Base-by-base conservation (phyloP, 2,329 filamentous ascomycete species). In the Sclerotinia minor region DNA sequence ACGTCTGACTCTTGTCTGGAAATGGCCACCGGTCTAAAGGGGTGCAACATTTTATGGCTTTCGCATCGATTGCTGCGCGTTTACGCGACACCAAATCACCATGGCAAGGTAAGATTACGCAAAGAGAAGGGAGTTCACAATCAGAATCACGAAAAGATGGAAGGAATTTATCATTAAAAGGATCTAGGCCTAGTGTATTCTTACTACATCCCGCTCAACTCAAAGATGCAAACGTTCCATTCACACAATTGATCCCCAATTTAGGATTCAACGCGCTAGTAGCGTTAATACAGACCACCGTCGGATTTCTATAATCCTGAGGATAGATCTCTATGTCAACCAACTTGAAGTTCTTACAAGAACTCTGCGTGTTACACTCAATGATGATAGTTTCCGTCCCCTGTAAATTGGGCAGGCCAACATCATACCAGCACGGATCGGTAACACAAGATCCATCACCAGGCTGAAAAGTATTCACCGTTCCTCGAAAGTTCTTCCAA, bases 351-450 rank as follows among this genome's bases (percentile, higher is more conserved):
- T 78, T 75, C 65, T 74, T 73, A 72, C 80, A 81, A 3, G 79
- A 81, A 5, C 70, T 73, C 13, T 77, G 71, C 3, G 78, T 79
- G 67, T 80, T 80, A 68, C 80, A 81, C 69, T 81, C 79, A 29
- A 82, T 72, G 47, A 82, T 78, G 47, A 80, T 72, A 13, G 78
- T 76, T 68, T 81, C 79, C 1, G 78, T 81, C 60, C 81, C 79
- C 11, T 76, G 76, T 35, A 81, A 72, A 44, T 78, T 72, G 0
- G 77, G 73, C 0, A 81, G 73, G 3, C 80, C 79, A 9, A 71
- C 72, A 65, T 81, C 71, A 69, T 82, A 82, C 80, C 80, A 82
- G 71, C 79, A 82, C 4, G 80, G 80, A 67, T 80, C 72, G 0
- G 78, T 76, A 11, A 77, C 77, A 68, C 80, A 82, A n/a, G 77